Evolutionary conservation across 2,329 filamentous ascomycete genomes (phyloP).

Genomic region (Hymenoscyphus scutula): DNA sequence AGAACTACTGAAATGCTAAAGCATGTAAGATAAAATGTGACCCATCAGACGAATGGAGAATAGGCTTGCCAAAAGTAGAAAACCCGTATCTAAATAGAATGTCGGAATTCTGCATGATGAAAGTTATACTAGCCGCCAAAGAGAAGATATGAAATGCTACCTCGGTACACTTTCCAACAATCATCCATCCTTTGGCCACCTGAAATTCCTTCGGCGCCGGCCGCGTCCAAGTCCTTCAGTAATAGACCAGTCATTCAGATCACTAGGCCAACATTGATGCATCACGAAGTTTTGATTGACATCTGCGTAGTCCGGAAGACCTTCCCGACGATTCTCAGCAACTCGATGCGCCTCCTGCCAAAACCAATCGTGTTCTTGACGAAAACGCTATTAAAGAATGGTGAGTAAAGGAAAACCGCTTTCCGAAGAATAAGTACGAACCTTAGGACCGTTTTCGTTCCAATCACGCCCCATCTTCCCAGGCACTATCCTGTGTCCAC

Average conservation of each 20-base stretch:
- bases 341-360: conserved; percentile 33
- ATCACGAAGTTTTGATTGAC: conserved; percentile 18
- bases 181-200: neutral
- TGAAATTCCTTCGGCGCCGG: neutral
- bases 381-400: conserved; percentile 29
- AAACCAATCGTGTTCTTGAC: conserved; percentile 29
- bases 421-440: conserved; percentile 5
- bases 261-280: conserved; percentile 17
- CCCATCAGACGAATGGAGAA: neutral
- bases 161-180: neutral
- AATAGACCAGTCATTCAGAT: conserved; percentile 17
- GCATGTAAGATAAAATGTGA: neutral
- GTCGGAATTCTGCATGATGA: too few relatives aligned
- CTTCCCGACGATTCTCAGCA: conserved; percentile 24
- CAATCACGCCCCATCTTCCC: conserved; percentile 29
- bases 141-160: neutral
- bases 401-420: neutral
- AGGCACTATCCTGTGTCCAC: conserved; percentile 17
- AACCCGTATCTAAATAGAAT: neutral
- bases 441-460: conserved; percentile 30
- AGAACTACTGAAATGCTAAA: neutral
- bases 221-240: neutral
- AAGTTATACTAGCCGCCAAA: neutral
- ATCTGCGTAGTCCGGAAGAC: conserved; percentile 1
- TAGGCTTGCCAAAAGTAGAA: neutral